phyloP scores from a whole-genome alignment of 1,139 yeast species.

The Saccharomycopsis hybrid region DNA sequence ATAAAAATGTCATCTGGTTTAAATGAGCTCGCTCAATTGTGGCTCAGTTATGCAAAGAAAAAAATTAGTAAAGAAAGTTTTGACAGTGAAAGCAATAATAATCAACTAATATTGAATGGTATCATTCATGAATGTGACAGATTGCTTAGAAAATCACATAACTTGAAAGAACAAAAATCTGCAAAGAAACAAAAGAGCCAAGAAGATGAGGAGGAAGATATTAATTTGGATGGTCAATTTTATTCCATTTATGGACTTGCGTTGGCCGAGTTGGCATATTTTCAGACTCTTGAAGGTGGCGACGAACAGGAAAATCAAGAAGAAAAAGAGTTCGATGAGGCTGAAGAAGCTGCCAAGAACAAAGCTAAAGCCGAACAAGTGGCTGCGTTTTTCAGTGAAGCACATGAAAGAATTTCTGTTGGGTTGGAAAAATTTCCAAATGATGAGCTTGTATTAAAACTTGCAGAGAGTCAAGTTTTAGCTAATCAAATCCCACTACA shows the following conservation, averaged over 20 bases:
- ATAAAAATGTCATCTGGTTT: conserved; percentile 48
- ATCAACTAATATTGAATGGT: conserved; percentile 69
- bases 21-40: conserved; percentile 71
- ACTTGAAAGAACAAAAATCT: not conserved
- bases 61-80: conserved; percentile 27
- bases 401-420: conserved; percentile 58
- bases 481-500: conserved; percentile 55
- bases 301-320: conserved; percentile 22
- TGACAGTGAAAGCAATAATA: conserved; percentile 23
- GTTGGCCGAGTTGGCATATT: conserved; percentile 59
- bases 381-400: conserved; percentile 56
- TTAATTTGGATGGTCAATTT: conserved; percentile 49
- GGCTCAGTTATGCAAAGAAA: conserved; percentile 45
- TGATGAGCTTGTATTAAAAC: conserved; percentile 34
- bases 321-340: conserved; percentile 21
- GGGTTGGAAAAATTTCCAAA: conserved; percentile 51
- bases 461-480: conserved; percentile 51
- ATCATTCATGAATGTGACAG: conserved; percentile 89
- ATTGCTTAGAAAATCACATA: conserved; percentile 43
- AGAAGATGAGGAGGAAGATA: conserved; percentile 26
- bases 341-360: conserved; percentile 25
- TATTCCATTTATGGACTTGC: conserved; percentile 72
- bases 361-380: conserved; percentile 34
- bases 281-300: conserved; percentile 33
- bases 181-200: not conserved